Conservation (phyloP, 2,329 filamentous ascomycete species). For the Fusarium globosum region DNA sequence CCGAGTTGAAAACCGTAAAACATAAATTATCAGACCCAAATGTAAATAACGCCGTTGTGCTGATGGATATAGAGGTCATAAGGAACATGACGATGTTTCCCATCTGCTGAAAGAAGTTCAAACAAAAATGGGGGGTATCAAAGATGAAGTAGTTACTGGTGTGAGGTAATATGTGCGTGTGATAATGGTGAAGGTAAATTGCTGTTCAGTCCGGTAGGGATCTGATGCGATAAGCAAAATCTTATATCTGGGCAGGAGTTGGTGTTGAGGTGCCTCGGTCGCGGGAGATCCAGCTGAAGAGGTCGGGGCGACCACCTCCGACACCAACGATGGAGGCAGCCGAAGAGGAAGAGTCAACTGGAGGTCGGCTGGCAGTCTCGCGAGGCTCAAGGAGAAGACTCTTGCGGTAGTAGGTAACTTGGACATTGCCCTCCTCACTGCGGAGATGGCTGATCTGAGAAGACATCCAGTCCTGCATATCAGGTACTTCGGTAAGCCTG, state of each 20-base stretch:
- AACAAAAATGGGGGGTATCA: conserved; percentile 51
- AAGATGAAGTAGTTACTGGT: conserved; percentile 50
- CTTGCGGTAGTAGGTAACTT: conserved; percentile 78
- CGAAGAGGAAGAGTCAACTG: conserved; percentile 50
- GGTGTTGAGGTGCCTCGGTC: conserved; percentile 53
- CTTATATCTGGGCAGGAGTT: conserved; percentile 43
- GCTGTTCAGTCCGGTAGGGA: not conserved
- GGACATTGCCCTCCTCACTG: conserved; percentile 64
- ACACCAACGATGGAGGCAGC: conserved; percentile 46
- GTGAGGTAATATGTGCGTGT: conserved; percentile 45
- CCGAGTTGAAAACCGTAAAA: conserved; percentile 38
- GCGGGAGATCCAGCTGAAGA: conserved; percentile 64
- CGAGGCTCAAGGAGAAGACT: conserved; percentile 86
- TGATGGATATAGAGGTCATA: conserved; percentile 47
- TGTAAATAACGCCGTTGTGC: conserved; percentile 46
- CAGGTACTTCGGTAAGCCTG: conserved; percentile 81
- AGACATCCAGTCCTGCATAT: conserved; percentile 94
- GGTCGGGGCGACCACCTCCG: conserved; percentile 52
- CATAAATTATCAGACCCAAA: conserved; percentile 41
- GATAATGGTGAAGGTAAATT: conserved; percentile 33
- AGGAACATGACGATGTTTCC: conserved; percentile 45
- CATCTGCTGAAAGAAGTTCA: conserved; percentile 43
- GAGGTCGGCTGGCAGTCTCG: conserved; percentile 56
- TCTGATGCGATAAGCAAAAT: not conserved
- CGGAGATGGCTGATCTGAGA: conserved; percentile 83